Conservation (phyloP, 768 basidiomycete species). For the Amanita pallidorosea region DNA sequence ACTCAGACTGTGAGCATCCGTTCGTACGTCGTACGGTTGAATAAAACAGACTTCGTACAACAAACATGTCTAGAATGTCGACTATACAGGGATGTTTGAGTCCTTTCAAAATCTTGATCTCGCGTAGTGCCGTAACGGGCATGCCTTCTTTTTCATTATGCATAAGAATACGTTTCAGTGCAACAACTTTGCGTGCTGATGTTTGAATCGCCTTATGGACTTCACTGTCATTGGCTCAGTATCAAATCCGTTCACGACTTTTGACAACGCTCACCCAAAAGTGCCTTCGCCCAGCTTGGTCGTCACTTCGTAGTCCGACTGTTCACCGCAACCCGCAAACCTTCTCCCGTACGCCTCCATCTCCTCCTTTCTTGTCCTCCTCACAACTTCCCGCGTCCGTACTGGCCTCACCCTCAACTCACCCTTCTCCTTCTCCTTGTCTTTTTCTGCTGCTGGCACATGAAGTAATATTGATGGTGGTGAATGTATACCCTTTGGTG, state of each 20-base stretch:
- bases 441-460: not conserved
- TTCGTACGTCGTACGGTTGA: not conserved
- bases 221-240: slow-evolving; percentile 39
- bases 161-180: slow-evolving; percentile 91
- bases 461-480: slow-evolving; percentile 24
- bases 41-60: slow-evolving; percentile 54
- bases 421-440: slow-evolving; percentile 14
- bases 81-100: slow-evolving; percentile 82
- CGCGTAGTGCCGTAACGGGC: slow-evolving; percentile 91
- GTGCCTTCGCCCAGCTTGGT: slow-evolving; percentile 95
- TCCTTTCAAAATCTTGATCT: slow-evolving; percentile 93
- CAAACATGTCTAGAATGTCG: slow-evolving; percentile 86
- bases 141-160: slow-evolving; percentile 97
- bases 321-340: slow-evolving; percentile 60
- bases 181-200: slow-evolving; percentile 52
- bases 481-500: slow-evolving; percentile 35
- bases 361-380: slow-evolving; percentile 55
- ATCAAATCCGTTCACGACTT: slow-evolving; percentile 4
- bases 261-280: slow-evolving; percentile 67
- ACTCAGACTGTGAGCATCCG: not conserved
- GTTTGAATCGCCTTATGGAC: slow-evolving; percentile 81
- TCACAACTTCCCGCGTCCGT: slow-evolving; percentile 31
- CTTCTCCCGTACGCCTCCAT: slow-evolving; percentile 51
- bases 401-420: slow-evolving; percentile 15
- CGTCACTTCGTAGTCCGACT: slow-evolving; percentile 69